These are phyloP conservation scores for Cordyceps fumosorosea DNA, from an alignment of 2,329 filamentous ascomycete genomes.

Conservation along the genomic window DNA sequence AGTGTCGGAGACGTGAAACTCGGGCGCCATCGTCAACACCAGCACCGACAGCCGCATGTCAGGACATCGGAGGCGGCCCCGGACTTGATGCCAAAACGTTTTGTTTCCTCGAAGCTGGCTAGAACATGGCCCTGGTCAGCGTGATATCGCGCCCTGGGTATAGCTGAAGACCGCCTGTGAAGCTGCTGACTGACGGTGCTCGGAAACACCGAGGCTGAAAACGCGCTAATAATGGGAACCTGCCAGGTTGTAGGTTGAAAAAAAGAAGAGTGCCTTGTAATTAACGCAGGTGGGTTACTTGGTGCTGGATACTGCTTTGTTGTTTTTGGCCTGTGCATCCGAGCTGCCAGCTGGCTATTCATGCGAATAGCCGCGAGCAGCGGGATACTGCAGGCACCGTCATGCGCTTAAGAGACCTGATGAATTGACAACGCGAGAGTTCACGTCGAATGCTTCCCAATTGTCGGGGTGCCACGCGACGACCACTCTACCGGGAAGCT, in stretches of 20 bases:
- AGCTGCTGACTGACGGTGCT: neutral
- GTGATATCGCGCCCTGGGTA: neutral
- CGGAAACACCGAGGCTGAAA: constrained; percentile 9
- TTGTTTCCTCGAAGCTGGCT: constrained; percentile 6
- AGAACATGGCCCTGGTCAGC: neutral
- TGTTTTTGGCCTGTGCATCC: too few relatives aligned
- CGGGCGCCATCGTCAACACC: too few relatives aligned
- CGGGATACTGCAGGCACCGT: too few relatives aligned
- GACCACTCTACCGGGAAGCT: neutral
- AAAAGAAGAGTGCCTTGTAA: neutral
- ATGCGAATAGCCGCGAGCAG: too few relatives aligned
- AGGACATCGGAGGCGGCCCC: neutral
- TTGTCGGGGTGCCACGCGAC: constrained; percentile 3
- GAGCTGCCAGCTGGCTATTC: too few relatives aligned
- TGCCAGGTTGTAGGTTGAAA: neutral
- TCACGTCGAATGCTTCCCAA: neutral
- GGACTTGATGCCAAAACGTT: neutral
- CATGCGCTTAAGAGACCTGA: too few relatives aligned
- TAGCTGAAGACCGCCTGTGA: neutral
- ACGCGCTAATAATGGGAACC: neutral
- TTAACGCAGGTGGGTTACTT: neutral
- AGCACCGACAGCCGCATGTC: neutral
- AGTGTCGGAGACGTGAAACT: too few relatives aligned
- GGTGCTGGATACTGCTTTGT: too few relatives aligned
- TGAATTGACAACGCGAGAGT: too few relatives aligned